A percentile compares a stretch with the other conserved stretches of the same genome.
Evolutionary conservation across 2,329 filamentous ascomycete species (phyloP).

Genomic region (Alternaria sp.): DNA sequence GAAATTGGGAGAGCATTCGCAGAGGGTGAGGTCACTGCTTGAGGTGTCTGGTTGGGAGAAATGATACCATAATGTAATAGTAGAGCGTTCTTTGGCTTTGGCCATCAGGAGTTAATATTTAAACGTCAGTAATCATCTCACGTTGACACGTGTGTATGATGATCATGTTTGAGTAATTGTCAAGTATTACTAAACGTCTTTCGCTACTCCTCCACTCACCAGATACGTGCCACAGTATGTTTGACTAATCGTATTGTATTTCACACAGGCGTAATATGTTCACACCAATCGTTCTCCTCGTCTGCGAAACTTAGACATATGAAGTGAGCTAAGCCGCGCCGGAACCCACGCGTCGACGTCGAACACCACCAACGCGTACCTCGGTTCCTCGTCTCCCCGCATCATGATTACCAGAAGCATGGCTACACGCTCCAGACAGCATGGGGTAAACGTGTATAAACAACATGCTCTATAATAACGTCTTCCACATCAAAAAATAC

Average conservation of each 20-base stretch:
- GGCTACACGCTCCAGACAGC: neutral
- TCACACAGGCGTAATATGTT: neutral
- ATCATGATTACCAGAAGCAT: neutral
- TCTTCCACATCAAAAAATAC: neutral
- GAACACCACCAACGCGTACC: slow-evolving; percentile 6
- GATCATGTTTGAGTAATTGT: neutral
- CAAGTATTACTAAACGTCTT: neutral
- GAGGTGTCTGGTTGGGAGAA: neutral
- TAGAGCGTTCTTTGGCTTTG: neutral
- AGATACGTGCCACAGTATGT: neutral
- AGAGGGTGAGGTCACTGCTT: slow-evolving; percentile 64
- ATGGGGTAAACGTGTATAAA: neutral
- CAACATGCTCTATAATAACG: neutral
- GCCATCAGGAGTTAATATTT: neutral
- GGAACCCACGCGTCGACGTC: neutral
- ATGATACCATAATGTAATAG: slow-evolving; percentile 8
- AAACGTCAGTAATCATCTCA: neutral
- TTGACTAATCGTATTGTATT: neutral
- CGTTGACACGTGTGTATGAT: neutral
- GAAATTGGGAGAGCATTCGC: slow-evolving; percentile 77
- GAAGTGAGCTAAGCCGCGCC: neutral
- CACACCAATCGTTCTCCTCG: no score
- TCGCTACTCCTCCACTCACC: neutral
- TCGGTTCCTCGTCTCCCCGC: slow-evolving; percentile 18
- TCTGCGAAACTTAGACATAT: neutral